Base-by-base conservation (phyloP, 2,329 filamentous ascomycete species). In the Didymella exigua region DNA sequence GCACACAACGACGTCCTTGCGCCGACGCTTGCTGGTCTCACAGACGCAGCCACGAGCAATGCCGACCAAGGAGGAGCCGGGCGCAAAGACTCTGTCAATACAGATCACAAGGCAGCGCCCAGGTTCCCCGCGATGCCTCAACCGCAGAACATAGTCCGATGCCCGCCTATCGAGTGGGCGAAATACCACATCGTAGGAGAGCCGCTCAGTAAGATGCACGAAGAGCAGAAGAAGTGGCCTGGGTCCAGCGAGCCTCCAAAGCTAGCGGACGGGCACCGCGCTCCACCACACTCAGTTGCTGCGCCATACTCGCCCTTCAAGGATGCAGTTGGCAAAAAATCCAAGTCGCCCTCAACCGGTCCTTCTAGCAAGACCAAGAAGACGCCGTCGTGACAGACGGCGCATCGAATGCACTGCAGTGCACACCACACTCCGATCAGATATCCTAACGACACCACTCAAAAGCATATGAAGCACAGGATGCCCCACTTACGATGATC, bases 121-220 rank as follows among this genome's bases (percentile, higher is more conserved):
- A 58, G 63, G 23, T 92, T 92, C 78, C 79, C 84, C 2, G 78
- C 77, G 16, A 83, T 97, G 13, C 93, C 93, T 0, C 83, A 83
- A 13, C 86, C 90, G 6, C 93, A 97, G 74, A 89, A 89, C 63
- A 80, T 98, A 0, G 88, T 96, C 23, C 87, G 93, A 34, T 91
- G 88, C 77, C 93, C 93, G 8, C 89, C 91, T 8, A 88, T 98
- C 69, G 96, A 97, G 78, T 98, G 93, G 93, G 86, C 87, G 11
- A 93, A 96, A 71, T 98, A 98, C 74, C 90, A 91, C 65, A 82
- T 97, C n/a, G 86, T 95, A 3, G 93, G 91, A 43, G 88, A 90
- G 56, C 86, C 90, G 1, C 81, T 97, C 30, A 91, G 97, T 74
- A 89, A 87, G 71, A 80, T 97, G 60, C 93, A 97, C 72, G 84